phyloP scores from a whole-genome alignment of 352 stramenopile species.

The Phytopythium delawarense region DNA sequence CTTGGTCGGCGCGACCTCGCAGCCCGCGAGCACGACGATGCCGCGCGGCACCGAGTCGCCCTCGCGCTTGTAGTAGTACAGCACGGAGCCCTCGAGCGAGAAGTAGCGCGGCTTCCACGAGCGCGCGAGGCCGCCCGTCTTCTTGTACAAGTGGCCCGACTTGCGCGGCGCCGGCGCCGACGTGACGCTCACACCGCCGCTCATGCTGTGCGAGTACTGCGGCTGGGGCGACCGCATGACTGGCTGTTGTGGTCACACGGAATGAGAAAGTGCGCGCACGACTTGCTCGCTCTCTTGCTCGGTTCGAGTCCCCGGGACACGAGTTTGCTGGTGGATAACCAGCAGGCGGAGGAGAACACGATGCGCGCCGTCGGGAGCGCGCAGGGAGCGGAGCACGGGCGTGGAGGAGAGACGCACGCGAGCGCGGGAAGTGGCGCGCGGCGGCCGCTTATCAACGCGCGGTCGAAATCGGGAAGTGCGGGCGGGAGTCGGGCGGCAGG shows the following conservation, averaged over 20 bases:
- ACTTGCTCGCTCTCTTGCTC: neutral
- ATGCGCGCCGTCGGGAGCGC: neutral
- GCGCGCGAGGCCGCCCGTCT: constrained; percentile 37
- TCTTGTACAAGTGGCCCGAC: constrained; percentile 66
- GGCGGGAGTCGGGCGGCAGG: neutral
- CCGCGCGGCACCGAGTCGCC: constrained; percentile 52
- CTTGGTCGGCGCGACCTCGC: constrained; percentile 36
- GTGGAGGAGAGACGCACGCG: neutral
- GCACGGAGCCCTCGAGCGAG: constrained; percentile 53
- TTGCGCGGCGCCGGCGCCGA: constrained; percentile 26
- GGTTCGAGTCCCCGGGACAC: neutral
- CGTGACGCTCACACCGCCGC: constrained; percentile 11
- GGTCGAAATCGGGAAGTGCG: neutral
- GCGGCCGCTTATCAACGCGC: neutral
- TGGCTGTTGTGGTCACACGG: neutral
- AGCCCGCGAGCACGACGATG: constrained; percentile 67
- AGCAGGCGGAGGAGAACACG: neutral
- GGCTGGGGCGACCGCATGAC: constrained; percentile 8
- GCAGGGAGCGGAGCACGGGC: neutral
- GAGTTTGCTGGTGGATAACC: neutral
- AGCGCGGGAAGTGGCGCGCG: neutral
- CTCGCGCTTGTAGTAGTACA: constrained; percentile 76
- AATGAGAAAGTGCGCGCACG: neutral
- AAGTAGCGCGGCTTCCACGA: constrained; percentile 68
- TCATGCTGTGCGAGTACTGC: constrained; percentile 6